Evolutionary conservation across 148 eudicot genomes (phyloP).

Genomic region (Dianthus caryophyllus): DNA sequence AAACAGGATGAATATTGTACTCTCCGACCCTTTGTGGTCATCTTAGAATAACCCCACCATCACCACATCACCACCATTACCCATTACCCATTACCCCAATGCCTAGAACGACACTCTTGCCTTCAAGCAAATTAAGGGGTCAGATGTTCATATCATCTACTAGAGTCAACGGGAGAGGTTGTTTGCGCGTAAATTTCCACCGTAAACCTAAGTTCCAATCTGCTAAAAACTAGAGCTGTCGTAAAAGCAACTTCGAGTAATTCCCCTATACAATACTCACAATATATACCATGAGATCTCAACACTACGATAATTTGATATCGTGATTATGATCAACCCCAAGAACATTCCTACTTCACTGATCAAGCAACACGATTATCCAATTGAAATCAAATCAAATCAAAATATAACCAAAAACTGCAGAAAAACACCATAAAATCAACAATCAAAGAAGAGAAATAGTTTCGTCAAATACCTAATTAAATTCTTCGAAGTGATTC

Average conservation of each 20-base stretch:
- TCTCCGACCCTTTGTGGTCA: neutral
- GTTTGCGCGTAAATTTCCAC: too few relatives aligned
- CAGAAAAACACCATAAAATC: neutral
- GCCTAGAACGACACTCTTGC: neutral
- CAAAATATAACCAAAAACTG: neutral
- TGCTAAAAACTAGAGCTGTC: too few relatives aligned
- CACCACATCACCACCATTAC: too few relatives aligned
- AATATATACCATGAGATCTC: neutral
- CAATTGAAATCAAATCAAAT: neutral
- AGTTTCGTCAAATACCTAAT: slow-evolving; percentile 47
- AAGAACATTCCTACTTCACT: neutral
- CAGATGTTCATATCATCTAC: too few relatives aligned
- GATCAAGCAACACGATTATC: too few relatives aligned
- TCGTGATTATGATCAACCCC: neutral
- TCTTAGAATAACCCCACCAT: neutral
- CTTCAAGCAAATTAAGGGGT: neutral
- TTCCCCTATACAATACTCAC: neutral
- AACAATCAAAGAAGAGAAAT: neutral
- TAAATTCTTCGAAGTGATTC: slow-evolving; percentile 93
- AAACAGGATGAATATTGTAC: neutral
- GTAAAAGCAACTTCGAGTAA: neutral
- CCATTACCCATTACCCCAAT: too few relatives aligned
- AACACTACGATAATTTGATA: neutral
- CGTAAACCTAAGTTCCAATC: too few relatives aligned
- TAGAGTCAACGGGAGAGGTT: too few relatives aligned